A percentile compares a stretch with the other conserved stretches of the same genome.
Conservation (phyloP, 768 basidiomycete species). For the Boletus reticuloceps region DNA sequence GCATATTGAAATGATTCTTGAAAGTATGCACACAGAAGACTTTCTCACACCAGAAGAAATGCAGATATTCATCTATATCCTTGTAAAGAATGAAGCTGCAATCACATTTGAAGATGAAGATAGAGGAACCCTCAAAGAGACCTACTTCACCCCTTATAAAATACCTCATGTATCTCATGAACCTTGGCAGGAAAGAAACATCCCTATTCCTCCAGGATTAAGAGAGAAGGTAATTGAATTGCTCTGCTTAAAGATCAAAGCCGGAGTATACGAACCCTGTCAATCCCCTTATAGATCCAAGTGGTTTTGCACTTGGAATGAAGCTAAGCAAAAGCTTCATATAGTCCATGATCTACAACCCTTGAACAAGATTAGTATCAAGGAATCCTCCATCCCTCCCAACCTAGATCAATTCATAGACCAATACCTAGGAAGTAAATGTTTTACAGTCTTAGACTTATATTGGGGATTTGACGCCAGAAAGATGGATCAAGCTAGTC, state of each 20-base stretch:
- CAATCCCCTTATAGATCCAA: neutral
- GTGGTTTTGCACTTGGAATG: neutral
- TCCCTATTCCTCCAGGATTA: neutral
- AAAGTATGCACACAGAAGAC: rapidly evolving
- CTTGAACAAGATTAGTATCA: neutral
- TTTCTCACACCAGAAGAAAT: neutral
- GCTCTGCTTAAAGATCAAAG: neutral
- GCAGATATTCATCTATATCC: no score
- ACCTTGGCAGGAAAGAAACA: neutral
- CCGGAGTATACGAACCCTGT: neutral
- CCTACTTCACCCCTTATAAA: neutral
- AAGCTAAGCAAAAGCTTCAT: neutral
- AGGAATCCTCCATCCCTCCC: neutral
- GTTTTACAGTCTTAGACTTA: neutral
- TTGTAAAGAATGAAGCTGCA: no score
- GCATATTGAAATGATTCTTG: neutral
- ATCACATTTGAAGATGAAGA: neutral
- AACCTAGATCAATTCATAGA: neutral
- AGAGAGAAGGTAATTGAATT: neutral
- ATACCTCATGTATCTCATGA: neutral
- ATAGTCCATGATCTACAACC: neutral
- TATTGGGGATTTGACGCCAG: neutral
- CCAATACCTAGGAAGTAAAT: neutral
- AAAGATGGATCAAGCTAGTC: neutral
- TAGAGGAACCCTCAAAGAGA: neutral